Evolutionary conservation across 176 grass and related monocot species (phyloP).

Genomic region (Oryza meyeriana): DNA sequence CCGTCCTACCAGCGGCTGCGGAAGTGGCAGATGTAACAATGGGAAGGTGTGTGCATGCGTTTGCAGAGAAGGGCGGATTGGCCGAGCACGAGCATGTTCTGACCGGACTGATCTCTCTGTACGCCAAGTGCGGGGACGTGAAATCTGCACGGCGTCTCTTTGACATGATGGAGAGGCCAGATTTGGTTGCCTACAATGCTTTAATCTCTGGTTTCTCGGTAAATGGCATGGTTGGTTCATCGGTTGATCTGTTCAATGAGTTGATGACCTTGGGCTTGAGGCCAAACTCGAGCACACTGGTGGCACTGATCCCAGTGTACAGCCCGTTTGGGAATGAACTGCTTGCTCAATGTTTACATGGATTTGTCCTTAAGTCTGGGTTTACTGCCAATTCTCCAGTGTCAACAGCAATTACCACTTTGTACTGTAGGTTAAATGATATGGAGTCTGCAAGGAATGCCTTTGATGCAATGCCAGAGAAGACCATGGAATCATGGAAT

Average conservation of each 20-base stretch:
- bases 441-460: constrained; percentile 60
- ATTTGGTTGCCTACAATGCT: constrained; percentile 76
- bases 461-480: constrained; percentile 68
- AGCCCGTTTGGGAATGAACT: constrained; percentile 56
- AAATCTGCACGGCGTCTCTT: constrained; percentile 47
- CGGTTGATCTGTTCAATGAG: constrained; percentile 58
- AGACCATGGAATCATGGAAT: constrained; percentile 81
- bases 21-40: constrained; percentile 40
- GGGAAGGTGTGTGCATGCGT: constrained; percentile 58
- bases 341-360: constrained; percentile 49
- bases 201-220: constrained; percentile 66
- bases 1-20: constrained; percentile 51
- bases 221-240: constrained; percentile 51
- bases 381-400: constrained; percentile 53
- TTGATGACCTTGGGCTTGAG: constrained; percentile 34
- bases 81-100: constrained; percentile 43
- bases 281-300: constrained; percentile 51
- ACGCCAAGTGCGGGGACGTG: constrained; percentile 55
- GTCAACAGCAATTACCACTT: constrained; percentile 57
- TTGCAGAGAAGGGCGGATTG: constrained; percentile 43
- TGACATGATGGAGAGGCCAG: constrained; percentile 47
- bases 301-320: constrained; percentile 66
- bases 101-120: constrained; percentile 61
- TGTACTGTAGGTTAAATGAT: constrained; percentile 70
- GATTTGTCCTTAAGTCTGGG: constrained; percentile 37